A percentile compares a stretch with the other conserved stretches of the same genome.
Conservation (phyloP, 257 asterid genomes). For the Salvia splendens region DNA sequence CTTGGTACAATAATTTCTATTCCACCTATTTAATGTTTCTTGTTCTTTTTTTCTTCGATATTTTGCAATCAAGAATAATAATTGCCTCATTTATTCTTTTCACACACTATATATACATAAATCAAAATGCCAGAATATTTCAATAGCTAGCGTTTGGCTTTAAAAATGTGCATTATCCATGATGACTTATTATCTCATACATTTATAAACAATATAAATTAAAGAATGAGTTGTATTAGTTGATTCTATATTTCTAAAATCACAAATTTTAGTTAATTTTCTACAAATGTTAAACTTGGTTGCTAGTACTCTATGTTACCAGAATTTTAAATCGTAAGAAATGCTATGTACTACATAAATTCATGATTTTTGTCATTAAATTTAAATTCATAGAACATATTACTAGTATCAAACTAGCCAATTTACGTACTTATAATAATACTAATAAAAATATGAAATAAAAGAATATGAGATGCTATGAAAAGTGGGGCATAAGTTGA, state of each 20-base stretch:
- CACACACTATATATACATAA: not conserved
- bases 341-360: no score
- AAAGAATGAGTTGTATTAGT: not conserved
- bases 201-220: not conserved
- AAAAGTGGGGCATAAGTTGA: not conserved
- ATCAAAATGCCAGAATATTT: not conserved
- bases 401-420: no score
- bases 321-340: no score
- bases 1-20: slow-evolving; percentile 5
- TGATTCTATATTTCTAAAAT: no score
- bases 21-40: slow-evolving; percentile 4
- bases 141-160: no score
- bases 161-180: not conserved
- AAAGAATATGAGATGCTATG: not conserved
- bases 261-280: no score
- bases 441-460: not conserved
- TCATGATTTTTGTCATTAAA: no score
- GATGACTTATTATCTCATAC: not conserved
- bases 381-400: no score
- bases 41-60: not conserved
- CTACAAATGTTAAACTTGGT: no score
- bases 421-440: not conserved
- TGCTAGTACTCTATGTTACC: no score
- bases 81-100: slow-evolving; percentile 15
- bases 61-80: not conserved